Conservation (phyloP, 1,284 basidiomycete genomes). For the Leccinum pallidistipes region DNA sequence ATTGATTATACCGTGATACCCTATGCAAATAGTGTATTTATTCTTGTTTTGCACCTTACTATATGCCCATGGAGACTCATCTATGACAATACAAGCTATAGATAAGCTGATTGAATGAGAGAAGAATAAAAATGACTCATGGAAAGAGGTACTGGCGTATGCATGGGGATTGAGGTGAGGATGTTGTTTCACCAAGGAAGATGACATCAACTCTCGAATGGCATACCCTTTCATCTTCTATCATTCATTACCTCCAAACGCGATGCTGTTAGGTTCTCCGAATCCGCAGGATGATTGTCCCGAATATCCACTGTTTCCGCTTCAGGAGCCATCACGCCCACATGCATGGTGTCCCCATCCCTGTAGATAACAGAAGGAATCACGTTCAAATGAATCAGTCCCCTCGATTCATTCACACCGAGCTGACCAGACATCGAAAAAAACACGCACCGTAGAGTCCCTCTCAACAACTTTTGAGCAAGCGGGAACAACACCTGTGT, state of each 20-base stretch:
- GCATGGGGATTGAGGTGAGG: too few species aligned
- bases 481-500: slow-evolving; percentile 78
- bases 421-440: background rate
- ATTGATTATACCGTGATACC: too few species aligned
- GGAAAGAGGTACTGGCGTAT: too few species aligned
- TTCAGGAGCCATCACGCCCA: slow-evolving; percentile 19
- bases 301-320: slow-evolving; percentile 26
- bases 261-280: slow-evolving; percentile 9
- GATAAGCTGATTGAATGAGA: too few species aligned
- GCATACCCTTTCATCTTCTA: background rate
- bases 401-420: background rate
- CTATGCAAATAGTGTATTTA: too few species aligned
- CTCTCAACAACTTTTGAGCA: slow-evolving; percentile 72
- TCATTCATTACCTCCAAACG: background rate
- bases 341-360: slow-evolving; percentile 34
- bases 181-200: too few species aligned
- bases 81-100: too few species aligned
- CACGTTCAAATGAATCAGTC: background rate
- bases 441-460: slow-evolving; percentile 63
- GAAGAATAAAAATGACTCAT: too few species aligned
- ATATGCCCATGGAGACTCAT: too few species aligned
- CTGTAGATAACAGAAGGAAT: slow-evolving; percentile 15
- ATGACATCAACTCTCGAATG: background rate
- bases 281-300: slow-evolving; percentile 36
- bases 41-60: too few species aligned